phyloP scores from a whole-genome alignment of 2,329 filamentous ascomycete species.

The Lachnellula subtilissima region DNA sequence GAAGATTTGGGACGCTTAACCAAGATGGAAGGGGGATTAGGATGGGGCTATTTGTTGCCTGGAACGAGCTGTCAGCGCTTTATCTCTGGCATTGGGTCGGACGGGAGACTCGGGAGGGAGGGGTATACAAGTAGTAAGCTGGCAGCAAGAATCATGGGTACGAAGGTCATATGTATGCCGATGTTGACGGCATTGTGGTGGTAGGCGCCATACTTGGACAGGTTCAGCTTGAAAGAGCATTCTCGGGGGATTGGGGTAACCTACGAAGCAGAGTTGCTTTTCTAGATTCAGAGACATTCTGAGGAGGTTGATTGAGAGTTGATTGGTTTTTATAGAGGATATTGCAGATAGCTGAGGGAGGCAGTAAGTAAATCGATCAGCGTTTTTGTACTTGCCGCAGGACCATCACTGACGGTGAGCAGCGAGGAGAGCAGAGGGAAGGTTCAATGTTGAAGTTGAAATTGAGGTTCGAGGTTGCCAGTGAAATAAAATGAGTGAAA shows the following conservation, averaged over 20 bases:
- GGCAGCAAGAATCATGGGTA: slow-evolving; percentile 69
- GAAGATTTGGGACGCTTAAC: slow-evolving; percentile 62
- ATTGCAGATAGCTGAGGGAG: neutral
- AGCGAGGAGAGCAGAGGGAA: neutral
- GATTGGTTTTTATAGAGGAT: slow-evolving; percentile 1
- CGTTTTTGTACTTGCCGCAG: slow-evolving; percentile 10
- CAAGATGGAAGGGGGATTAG: slow-evolving; percentile 62
- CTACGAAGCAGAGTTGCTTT: slow-evolving; percentile 76
- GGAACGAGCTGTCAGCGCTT: slow-evolving; percentile 21
- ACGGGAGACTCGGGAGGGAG: neutral
- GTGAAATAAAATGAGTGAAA: no score
- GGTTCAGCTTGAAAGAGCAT: slow-evolving; percentile 9
- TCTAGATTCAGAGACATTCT: slow-evolving; percentile 70
- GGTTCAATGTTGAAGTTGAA: neutral
- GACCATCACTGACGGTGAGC: slow-evolving; percentile 11
- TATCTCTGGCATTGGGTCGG: neutral
- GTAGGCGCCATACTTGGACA: slow-evolving; percentile 71
- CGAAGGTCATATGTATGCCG: slow-evolving; percentile 73
- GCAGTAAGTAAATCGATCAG: slow-evolving; percentile 5
- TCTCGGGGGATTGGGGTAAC: slow-evolving; percentile 30
- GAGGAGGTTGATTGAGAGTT: slow-evolving; percentile 2
- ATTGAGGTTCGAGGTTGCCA: no score
- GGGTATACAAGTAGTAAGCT: slow-evolving; percentile 63
- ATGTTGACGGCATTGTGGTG: slow-evolving; percentile 75
- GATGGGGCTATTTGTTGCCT: slow-evolving; percentile 59